These are phyloP conservation scores for Sodiomyces alkalinus DNA, from an alignment of 2,329 filamentous ascomycete genomes.

Conservation along the genomic window DNA sequence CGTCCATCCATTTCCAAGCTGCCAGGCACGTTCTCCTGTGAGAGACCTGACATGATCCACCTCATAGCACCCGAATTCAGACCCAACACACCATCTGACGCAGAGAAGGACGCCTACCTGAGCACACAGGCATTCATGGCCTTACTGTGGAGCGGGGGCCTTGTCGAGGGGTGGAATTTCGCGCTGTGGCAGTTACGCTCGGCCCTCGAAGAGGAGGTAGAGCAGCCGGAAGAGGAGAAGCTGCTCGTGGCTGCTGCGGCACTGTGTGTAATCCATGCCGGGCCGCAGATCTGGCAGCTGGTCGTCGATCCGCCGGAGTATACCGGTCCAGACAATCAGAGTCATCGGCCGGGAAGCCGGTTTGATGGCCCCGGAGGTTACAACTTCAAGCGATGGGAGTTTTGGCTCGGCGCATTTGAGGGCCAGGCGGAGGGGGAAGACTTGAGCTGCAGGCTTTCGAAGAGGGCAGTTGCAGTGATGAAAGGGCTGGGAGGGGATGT, in stretches of 20 bases:
- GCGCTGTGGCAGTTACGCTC: conserved; percentile 6
- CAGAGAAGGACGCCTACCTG: conserved; percentile 2
- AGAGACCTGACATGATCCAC: neutral
- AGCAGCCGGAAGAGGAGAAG: conserved; percentile 4
- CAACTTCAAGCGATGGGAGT: conserved; percentile 6
- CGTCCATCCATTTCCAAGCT: neutral
- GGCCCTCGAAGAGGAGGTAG: conserved; percentile 6
- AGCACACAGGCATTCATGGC: conserved; percentile 7
- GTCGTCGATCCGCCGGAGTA: neutral
- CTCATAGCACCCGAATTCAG: conserved; percentile 1
- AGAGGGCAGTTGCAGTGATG: neutral
- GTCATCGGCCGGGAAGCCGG: conserved; percentile 2
- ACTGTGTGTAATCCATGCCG: conserved; percentile 6
- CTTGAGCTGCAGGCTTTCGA: neutral
- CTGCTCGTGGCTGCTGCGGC: conserved; percentile 2
- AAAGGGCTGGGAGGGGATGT: conserved; percentile 1
- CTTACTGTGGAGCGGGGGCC: conserved; percentile 7
- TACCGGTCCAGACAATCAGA: conserved; percentile 1
- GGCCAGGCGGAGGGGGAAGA: conserved; percentile 1
- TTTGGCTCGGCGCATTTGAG: conserved; percentile 7
- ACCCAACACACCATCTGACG: neutral
- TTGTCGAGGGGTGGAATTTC: conserved; percentile 6
- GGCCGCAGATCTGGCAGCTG: conserved; percentile 6
- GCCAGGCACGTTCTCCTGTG: neutral
- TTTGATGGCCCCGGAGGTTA: conserved; percentile 3